Evolutionary conservation across 352 stramenopile species (phyloP).

Genomic region (Globisporangium nodosum): DNA sequence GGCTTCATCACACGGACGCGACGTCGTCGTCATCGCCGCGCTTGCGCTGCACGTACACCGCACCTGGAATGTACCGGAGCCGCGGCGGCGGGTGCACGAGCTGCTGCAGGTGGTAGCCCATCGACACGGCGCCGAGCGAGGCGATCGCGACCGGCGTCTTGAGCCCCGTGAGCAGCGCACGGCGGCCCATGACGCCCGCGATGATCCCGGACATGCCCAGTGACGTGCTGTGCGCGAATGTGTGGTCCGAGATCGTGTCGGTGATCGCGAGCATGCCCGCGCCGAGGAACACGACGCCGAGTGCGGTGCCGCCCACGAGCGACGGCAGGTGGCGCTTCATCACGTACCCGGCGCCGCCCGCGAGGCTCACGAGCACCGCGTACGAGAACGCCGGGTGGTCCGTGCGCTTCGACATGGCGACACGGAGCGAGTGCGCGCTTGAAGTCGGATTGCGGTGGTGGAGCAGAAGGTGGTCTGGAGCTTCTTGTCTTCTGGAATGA

Average conservation of each 20-base stretch:
- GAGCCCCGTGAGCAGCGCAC: constrained; percentile 40
- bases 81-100: constrained; percentile 48
- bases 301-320: constrained; percentile 51
- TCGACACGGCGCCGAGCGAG: constrained; percentile 37
- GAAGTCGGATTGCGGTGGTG: no score
- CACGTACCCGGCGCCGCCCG: constrained; percentile 54
- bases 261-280: constrained; percentile 60
- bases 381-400: constrained; percentile 70
- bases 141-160: constrained; percentile 40
- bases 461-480: neutral
- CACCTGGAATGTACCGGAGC: constrained; percentile 50
- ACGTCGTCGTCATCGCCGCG: neutral
- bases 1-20: constrained; percentile 6
- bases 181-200: constrained; percentile 45
- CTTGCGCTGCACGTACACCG: constrained; percentile 2
- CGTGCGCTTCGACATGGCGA: constrained; percentile 20
- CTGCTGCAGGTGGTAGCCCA: constrained; percentile 74
- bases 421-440: no score
- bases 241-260: constrained; percentile 65
- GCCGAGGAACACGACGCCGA: constrained; percentile 64
- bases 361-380: constrained; percentile 55
- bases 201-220: constrained; percentile 68
- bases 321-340: constrained; percentile 59
- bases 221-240: constrained; percentile 64
- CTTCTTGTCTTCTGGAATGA: no score